phyloP scores from a whole-genome alignment of 2,329 filamentous ascomycete genomes.

The Gaeumannomyces sp. region DNA sequence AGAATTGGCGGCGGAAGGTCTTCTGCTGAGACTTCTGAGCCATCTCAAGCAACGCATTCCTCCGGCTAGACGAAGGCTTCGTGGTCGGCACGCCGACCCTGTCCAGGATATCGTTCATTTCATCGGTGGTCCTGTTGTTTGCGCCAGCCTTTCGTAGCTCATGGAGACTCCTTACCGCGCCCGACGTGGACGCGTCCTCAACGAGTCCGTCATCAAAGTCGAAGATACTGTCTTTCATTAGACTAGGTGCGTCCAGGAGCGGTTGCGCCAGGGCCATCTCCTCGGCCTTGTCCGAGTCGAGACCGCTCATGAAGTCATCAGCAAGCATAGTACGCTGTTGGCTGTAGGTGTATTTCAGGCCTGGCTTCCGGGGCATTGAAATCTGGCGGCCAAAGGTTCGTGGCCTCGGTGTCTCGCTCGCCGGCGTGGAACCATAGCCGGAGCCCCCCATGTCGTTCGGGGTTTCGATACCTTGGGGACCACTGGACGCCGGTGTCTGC shows the following conservation, averaged over 20 bases:
- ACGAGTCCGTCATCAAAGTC: slow-evolving; percentile 38
- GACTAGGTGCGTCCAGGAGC: slow-evolving; percentile 18
- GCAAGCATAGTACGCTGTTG: slow-evolving; percentile 31
- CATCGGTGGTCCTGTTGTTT: slow-evolving; percentile 59
- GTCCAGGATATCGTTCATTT: slow-evolving; percentile 58
- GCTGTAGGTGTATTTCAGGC: slow-evolving; percentile 33
- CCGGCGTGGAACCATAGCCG: slow-evolving; percentile 11
- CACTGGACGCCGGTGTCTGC: slow-evolving; percentile 16
- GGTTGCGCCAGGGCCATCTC: slow-evolving; percentile 20
- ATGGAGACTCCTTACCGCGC: slow-evolving; percentile 56
- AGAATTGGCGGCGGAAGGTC: slow-evolving; percentile 62
- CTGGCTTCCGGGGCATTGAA: slow-evolving; percentile 23
- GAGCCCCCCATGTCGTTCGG: not conserved
- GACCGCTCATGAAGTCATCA: slow-evolving; percentile 21
- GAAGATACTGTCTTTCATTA: slow-evolving; percentile 19
- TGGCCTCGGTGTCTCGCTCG: slow-evolving; percentile 14
- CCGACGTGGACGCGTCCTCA: slow-evolving; percentile 34
- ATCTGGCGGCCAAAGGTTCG: slow-evolving; percentile 18
- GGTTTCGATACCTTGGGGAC: not conserved
- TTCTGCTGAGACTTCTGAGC: slow-evolving; percentile 54
- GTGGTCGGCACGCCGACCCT: slow-evolving; percentile 47
- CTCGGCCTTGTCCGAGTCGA: slow-evolving; percentile 16
- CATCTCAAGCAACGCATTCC: slow-evolving; percentile 54
- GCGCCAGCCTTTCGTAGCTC: slow-evolving; percentile 60
- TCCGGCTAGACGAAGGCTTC: slow-evolving; percentile 44